Percentiles rank a stretch among this genome's conserved stretches.
Evolutionary conservation across 345 rosid species (phyloP).

Genomic region (Arabis hirsuta): DNA sequence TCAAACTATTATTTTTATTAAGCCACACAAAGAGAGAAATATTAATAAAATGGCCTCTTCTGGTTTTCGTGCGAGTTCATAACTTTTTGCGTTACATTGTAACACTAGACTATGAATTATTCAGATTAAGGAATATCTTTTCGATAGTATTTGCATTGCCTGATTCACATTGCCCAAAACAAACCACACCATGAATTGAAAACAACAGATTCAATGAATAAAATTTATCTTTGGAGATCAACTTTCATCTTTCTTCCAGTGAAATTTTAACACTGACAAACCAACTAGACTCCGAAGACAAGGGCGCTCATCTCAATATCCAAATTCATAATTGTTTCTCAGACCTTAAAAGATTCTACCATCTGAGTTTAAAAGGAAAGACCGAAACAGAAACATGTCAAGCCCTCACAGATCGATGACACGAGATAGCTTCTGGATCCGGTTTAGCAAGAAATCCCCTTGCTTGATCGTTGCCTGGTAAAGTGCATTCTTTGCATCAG

Average conservation of each 20-base stretch:
- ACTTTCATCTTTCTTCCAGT: constrained; percentile 24
- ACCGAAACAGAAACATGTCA: constrained; percentile 22
- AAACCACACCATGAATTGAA: neutral
- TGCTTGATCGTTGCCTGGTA: constrained; percentile 99
- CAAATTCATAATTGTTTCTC: constrained; percentile 16
- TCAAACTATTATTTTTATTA: too few species aligned
- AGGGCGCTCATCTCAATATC: constrained; percentile 24
- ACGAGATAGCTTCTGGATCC: constrained; percentile 97
- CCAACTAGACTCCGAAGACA: constrained; percentile 10
- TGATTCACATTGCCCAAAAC: too few species aligned
- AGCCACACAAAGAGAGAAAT: too few species aligned
- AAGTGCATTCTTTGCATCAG: constrained; percentile 98
- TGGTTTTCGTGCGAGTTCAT: too few species aligned
- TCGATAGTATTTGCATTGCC: too few species aligned
- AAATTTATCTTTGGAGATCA: neutral
- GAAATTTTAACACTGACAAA: constrained; percentile 18
- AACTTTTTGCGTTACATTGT: too few species aligned
- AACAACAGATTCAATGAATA: neutral
- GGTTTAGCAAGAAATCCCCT: constrained; percentile 93
- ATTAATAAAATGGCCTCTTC: too few species aligned
- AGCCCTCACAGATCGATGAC: constrained; percentile 82
- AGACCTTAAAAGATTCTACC: constrained; percentile 18
- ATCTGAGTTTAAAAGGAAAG: constrained; percentile 5
- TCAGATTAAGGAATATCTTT: too few species aligned
- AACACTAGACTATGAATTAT: too few species aligned